Conservation (phyloP, 768 basidiomycete genomes). For the Gymnopilus dilepis region DNA sequence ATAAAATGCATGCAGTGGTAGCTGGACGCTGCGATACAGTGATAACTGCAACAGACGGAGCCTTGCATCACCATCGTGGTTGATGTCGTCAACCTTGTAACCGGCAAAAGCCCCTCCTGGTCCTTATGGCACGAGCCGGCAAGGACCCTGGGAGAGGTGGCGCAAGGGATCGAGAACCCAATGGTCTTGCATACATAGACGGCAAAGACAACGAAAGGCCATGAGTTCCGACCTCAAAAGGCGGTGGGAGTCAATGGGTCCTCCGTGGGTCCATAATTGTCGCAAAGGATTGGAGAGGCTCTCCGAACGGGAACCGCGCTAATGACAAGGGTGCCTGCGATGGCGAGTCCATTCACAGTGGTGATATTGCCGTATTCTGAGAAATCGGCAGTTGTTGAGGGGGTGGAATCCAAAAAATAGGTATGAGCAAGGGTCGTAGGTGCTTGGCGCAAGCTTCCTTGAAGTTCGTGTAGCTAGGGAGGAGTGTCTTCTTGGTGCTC, state of each 20-base stretch:
- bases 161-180: neutral
- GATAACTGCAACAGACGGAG: neutral
- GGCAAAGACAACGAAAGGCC: neutral
- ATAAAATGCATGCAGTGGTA: neutral
- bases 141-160: neutral
- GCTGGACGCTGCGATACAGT: neutral
- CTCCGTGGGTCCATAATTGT: no score
- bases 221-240: neutral
- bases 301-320: neutral
- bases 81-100: neutral
- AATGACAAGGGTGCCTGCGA: neutral
- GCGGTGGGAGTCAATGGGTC: neutral
- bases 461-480: slow-evolving; percentile 94
- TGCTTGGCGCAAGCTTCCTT: slow-evolving; percentile 87
- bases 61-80: neutral
- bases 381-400: neutral
- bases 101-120: neutral
- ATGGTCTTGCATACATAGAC: neutral
- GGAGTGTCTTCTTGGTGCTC: slow-evolving; percentile 98
- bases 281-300: neutral
- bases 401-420: neutral
- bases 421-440: neutral
- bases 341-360: neutral
- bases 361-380: neutral
- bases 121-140: neutral